Evolutionary conservation across 192 early-diverging fungal genomes (phyloP).

Genomic region (Rhizophagus prolifer): DNA sequence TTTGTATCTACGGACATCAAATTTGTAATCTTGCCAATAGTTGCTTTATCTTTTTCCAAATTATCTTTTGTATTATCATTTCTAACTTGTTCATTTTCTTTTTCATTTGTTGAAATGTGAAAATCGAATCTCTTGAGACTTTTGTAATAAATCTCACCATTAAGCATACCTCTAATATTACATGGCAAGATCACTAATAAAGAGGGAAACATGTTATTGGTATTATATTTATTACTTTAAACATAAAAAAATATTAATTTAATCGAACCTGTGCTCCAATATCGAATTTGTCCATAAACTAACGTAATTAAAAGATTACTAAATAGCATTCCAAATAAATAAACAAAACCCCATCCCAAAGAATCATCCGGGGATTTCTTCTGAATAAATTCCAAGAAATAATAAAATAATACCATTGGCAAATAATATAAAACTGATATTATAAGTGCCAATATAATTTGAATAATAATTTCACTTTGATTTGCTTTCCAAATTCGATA

Average conservation of each 20-base stretch:
- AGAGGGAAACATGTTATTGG: too few species aligned
- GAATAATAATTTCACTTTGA: constrained; percentile 23
- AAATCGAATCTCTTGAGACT: constrained; percentile 55
- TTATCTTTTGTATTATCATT: constrained; percentile 30
- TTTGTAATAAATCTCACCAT: constrained; percentile 65
- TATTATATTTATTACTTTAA: too few species aligned
- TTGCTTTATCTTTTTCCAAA: constrained; percentile 38
- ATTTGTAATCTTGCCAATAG: constrained; percentile 70
- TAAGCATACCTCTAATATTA: constrained; percentile 48
- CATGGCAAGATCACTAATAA: neutral
- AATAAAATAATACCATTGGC: constrained; percentile 37
- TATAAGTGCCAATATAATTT: constrained; percentile 23
- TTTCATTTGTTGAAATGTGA: constrained; percentile 13
- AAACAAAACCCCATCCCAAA: neutral
- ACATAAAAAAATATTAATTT: too few species aligned
- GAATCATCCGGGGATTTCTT: neutral
- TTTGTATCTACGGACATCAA: constrained; percentile 73
- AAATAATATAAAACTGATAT: constrained; percentile 34
- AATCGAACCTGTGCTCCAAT: neutral
- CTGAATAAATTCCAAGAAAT: constrained; percentile 36
- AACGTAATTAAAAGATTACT: constrained; percentile 9
- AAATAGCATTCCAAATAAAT: constrained; percentile 19
- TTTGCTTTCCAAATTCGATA: constrained; percentile 36
- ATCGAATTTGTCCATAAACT: constrained; percentile 8
- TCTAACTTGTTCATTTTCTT: neutral